A percentile compares a stretch with the other conserved stretches of the same genome.
Evolutionary conservation across 371 early-diverging fungal species (phyloP).

Genomic region (Chytridium lagenaria): DNA sequence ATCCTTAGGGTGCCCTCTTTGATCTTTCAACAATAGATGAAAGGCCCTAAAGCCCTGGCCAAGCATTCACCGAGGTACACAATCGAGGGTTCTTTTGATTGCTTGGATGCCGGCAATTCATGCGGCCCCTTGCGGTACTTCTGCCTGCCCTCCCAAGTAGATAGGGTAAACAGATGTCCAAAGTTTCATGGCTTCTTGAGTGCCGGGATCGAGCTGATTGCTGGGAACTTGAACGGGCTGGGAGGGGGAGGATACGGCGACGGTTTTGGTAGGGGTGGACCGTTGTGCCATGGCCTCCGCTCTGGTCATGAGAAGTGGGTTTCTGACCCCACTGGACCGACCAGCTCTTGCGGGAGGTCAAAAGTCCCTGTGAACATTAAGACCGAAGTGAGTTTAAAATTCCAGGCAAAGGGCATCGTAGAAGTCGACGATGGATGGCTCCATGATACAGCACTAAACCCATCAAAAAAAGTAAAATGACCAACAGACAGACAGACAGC

Average conservation of each 20-base stretch:
- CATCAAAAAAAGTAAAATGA: too few relatives aligned
- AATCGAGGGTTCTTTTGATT: slow-evolving; percentile 65
- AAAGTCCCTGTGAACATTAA: too few relatives aligned
- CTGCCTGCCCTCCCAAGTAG: slow-evolving; percentile 68
- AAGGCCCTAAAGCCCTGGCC: slow-evolving; percentile 61
- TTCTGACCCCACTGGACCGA: background rate
- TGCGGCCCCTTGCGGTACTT: slow-evolving; percentile 59
- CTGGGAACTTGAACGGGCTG: slow-evolving; percentile 27
- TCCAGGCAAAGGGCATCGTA: too few relatives aligned
- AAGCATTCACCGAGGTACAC: slow-evolving; percentile 71
- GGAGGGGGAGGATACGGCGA: background rate
- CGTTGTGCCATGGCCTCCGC: slow-evolving; percentile 4
- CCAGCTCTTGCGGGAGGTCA: slow-evolving; percentile 14
- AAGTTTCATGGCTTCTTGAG: slow-evolving; percentile 37
- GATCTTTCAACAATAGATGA: slow-evolving; percentile 63
- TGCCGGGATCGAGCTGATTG: slow-evolving; percentile 13
- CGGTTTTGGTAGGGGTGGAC: background rate
- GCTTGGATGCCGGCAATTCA: slow-evolving; percentile 57
- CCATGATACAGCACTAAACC: too few relatives aligned
- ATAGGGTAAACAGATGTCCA: slow-evolving; percentile 74
- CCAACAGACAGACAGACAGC: background rate
- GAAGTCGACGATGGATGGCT: too few relatives aligned
- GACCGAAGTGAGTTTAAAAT: too few relatives aligned
- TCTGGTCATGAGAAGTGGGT: slow-evolving; percentile 15
- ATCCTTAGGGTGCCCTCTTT: slow-evolving; percentile 49